Evolutionary conservation across 352 stramenopile species (phyloP).

Genomic region (Pythium insidiosum): DNA sequence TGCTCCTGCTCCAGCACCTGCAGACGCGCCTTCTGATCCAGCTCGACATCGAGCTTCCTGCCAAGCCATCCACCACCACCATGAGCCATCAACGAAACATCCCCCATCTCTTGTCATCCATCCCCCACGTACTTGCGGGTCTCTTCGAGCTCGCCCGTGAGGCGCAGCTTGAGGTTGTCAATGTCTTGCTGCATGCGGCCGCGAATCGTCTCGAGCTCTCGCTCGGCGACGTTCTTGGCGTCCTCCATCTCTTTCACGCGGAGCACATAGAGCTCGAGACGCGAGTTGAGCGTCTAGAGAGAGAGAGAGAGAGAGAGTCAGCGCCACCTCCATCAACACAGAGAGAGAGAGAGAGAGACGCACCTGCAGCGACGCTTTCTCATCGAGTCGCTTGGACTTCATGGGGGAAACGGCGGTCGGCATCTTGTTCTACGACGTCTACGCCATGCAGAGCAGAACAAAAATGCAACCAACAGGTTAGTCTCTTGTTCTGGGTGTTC

Average conservation of each 20-base stretch:
- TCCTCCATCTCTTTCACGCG: slow-evolving; percentile 80
- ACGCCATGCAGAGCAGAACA: too few species aligned
- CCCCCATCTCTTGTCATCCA: not conserved
- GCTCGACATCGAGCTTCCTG: slow-evolving; percentile 65
- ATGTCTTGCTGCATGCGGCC: slow-evolving; percentile 77
- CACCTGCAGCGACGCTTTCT: slow-evolving; percentile 76
- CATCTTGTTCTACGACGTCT: too few species aligned
- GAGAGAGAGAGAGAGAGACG: not conserved
- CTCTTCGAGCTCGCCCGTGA: slow-evolving; percentile 70
- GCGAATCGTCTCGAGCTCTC: slow-evolving; percentile 74
- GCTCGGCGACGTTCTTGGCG: slow-evolving; percentile 60
- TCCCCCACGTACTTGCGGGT: slow-evolving; percentile 41
- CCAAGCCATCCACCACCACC: not conserved
- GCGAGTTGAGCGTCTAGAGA: slow-evolving; percentile 61
- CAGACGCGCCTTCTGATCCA: slow-evolving; percentile 63
- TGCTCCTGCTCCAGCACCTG: slow-evolving; percentile 78
- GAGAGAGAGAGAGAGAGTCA: not conserved
- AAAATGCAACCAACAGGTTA: too few species aligned
- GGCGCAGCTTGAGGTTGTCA: slow-evolving; percentile 38
- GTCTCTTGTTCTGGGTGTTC: too few species aligned
- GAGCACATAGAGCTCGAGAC: slow-evolving; percentile 77
- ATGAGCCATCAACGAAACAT: slow-evolving; percentile 1
- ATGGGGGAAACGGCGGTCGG: slow-evolving; percentile 65
- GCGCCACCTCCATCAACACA: not conserved
- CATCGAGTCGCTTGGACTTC: slow-evolving; percentile 79